Percentiles rank a stretch among this genome's conserved stretches.
phyloP scores from a whole-genome alignment of 164 flowering plant species.

The Macadamia tetraphylla region DNA sequence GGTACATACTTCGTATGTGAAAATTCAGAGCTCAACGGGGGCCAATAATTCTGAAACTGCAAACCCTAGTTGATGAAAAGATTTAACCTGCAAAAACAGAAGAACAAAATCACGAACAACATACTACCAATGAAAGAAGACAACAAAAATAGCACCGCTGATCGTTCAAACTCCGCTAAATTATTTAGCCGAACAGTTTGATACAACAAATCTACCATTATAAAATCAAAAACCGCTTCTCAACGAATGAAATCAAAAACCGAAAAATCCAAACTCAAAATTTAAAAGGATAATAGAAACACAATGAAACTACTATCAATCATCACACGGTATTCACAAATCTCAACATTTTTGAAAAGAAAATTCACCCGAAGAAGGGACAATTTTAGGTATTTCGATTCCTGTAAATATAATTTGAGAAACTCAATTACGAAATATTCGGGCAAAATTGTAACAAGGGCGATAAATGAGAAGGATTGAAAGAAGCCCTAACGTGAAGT shows the following conservation, averaged over 20 bases:
- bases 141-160: not conserved
- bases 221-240: no score
- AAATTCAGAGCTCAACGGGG: not conserved
- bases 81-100: not conserved
- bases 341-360: not conserved
- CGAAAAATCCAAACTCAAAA: no score
- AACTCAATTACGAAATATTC: not conserved
- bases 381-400: not conserved
- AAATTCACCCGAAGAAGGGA: no score
- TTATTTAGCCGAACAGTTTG: no score
- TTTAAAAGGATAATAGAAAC: no score
- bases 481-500: not conserved
- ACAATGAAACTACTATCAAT: no score
- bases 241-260: no score
- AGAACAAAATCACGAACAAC: not conserved
- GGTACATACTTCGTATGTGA: constrained; percentile 38
- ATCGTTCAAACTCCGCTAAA: no score
- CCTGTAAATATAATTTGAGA: not conserved
- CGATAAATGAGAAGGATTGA: no score
- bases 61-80: not conserved
- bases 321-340: not conserved
- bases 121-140: not conserved
- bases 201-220: not conserved
- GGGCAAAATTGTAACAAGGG: not conserved
- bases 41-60: not conserved